Percentiles rank a stretch among this genome's conserved stretches.
phyloP scores from a whole-genome alignment of 2,329 filamentous ascomycete genomes.

The Calonectria naviculata region DNA sequence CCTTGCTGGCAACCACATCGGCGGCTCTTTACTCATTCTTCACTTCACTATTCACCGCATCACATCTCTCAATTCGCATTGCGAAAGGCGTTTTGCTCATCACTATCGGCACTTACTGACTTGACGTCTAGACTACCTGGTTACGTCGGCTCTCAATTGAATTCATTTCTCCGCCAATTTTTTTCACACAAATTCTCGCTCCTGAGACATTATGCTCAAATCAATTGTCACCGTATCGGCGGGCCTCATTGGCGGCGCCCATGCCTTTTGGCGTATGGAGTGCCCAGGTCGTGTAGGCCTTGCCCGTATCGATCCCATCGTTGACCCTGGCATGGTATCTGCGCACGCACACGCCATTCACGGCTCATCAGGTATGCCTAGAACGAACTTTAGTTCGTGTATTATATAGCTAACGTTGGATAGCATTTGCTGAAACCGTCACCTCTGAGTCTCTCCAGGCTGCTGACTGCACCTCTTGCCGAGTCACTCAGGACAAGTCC shows the following conservation, averaged over 20 bases:
- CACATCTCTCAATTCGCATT: background rate
- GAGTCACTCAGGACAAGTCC: constrained; percentile 84
- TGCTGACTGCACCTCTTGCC: constrained; percentile 83
- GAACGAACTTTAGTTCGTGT: background rate
- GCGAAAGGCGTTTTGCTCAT: constrained; percentile 4
- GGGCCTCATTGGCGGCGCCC: constrained; percentile 51
- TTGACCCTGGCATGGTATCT: constrained; percentile 69
- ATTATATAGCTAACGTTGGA: constrained; percentile 27
- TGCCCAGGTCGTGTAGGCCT: constrained; percentile 78
- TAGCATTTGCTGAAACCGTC: constrained; percentile 74
- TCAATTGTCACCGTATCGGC: constrained; percentile 45
- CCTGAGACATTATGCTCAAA: constrained; percentile 46
- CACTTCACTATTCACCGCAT: background rate
- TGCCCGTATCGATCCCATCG: constrained; percentile 81
- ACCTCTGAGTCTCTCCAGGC: constrained; percentile 66
- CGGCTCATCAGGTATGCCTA: constrained; percentile 77
- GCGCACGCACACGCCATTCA: constrained; percentile 80
- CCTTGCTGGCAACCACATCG: background rate
- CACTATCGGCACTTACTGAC: constrained; percentile 22
- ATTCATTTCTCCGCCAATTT: constrained; percentile 11
- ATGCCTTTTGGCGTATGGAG: constrained; percentile 91
- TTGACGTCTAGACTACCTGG: constrained; percentile 44
- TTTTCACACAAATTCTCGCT: constrained; percentile 17
- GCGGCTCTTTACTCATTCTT: constrained; percentile 23
- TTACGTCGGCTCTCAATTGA: constrained; percentile 46